Percentiles rank a stretch among this genome's conserved stretches.
Evolutionary conservation across 2,329 filamentous ascomycete genomes (phyloP).

Genomic region (Mollisiaceae sp.): DNA sequence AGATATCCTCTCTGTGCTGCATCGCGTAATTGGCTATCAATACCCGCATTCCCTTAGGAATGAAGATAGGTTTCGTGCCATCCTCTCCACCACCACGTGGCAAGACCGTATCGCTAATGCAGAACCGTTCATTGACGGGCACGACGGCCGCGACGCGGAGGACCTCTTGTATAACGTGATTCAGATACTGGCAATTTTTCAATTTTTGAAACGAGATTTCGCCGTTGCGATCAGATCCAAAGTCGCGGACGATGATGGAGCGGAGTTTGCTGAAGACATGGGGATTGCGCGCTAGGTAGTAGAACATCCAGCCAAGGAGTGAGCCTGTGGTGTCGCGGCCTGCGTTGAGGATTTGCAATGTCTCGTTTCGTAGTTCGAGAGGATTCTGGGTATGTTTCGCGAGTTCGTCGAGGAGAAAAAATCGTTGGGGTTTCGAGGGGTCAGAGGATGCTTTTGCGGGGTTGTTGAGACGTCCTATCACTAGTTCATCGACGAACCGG

Average conservation of each 20-base stretch:
- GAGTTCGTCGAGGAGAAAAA: constrained; percentile 82
- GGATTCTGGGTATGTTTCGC: constrained; percentile 75
- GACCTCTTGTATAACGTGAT: constrained; percentile 24
- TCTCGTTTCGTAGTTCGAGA: constrained; percentile 77
- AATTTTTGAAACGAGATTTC: constrained; percentile 71
- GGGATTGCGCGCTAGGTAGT: constrained; percentile 76
- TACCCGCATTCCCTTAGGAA: constrained; percentile 67
- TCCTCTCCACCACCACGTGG: constrained; percentile 71
- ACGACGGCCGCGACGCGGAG: constrained; percentile 70
- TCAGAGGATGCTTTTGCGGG: constrained; percentile 39
- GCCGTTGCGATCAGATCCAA: constrained; percentile 65
- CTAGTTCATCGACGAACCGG: constrained; percentile 60
- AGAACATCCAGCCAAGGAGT: constrained; percentile 77
- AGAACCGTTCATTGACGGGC: constrained; percentile 75
- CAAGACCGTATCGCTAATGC: constrained; percentile 73
- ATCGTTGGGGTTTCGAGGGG: constrained; percentile 41
- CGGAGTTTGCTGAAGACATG: constrained; percentile 70
- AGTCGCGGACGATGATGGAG: constrained; percentile 67
- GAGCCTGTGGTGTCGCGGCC: background rate
- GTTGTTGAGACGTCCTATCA: constrained; percentile 45
- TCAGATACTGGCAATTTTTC: constrained; percentile 83
- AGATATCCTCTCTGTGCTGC: constrained; percentile 70
- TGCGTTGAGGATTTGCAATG: constrained; percentile 83
- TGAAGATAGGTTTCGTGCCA: constrained; percentile 61
- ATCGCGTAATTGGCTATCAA: constrained; percentile 60